A percentile compares a stretch with the other conserved stretches of the same genome.
phyloP scores from a whole-genome alignment of 2,329 filamentous ascomycete genomes.

The Penicillium sp. region DNA sequence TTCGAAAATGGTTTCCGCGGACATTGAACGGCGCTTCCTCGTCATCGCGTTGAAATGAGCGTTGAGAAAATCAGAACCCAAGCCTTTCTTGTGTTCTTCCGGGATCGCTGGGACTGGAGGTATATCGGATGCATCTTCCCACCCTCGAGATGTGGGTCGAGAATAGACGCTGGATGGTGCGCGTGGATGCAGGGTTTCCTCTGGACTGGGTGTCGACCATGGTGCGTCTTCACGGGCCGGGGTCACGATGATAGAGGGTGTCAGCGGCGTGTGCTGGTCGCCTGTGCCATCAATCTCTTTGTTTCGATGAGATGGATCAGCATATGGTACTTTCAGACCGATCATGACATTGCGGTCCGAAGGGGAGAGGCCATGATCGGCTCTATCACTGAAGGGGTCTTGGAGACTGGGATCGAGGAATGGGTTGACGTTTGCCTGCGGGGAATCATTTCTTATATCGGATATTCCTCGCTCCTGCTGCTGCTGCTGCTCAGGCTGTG shows the following conservation, averaged over 20 bases:
- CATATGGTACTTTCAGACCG: constrained; percentile 46
- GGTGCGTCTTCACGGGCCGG: constrained; percentile 46
- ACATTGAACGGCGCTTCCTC: constrained; percentile 36
- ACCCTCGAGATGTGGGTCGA: constrained; percentile 39
- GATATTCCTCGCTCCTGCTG: constrained; percentile 5
- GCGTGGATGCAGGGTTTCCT: constrained; percentile 32
- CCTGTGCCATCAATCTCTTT: constrained; percentile 34
- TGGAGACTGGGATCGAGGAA: constrained; percentile 21
- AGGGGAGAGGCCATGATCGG: constrained; percentile 44
- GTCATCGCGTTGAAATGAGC: constrained; percentile 23
- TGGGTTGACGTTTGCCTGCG: constrained; percentile 9
- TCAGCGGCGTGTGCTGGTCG: constrained; percentile 42
- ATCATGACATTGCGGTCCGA: constrained; percentile 52
- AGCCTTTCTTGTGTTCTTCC: constrained; percentile 29
- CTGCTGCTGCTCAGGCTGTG: constrained; percentile 13
- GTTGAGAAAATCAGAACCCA: constrained; percentile 14
- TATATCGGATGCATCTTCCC: constrained; percentile 28
- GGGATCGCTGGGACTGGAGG: constrained; percentile 50
- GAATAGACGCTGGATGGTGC: constrained; percentile 52
- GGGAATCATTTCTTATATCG: constrained; percentile 16
- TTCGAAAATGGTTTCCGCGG: constrained; percentile 43
- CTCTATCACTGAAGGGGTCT: constrained; percentile 29
- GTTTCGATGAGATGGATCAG: constrained; percentile 31
- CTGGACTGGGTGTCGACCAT: constrained; percentile 37
- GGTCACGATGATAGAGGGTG: constrained; percentile 52